Evolutionary conservation across 345 rosid species (phyloP).

Genomic region (Euphorbia tirucalli): DNA sequence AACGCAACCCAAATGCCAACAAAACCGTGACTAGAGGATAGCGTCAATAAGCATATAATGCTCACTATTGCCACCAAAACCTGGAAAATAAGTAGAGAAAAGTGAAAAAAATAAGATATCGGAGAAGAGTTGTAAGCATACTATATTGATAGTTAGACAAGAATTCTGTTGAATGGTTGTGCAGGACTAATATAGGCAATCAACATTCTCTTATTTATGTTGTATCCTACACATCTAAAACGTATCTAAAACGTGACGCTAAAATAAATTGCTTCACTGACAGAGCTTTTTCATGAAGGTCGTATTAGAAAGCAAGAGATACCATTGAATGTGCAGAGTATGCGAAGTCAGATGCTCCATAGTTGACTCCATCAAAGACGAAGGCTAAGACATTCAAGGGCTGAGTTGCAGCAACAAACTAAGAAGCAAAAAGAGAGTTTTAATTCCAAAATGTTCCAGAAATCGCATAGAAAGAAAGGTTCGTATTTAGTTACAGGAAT

Average conservation of each 20-base stretch:
- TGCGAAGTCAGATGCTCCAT: conserved; percentile 33
- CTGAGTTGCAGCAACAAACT: conserved; percentile 33
- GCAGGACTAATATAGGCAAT: no score
- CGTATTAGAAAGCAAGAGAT: background rate
- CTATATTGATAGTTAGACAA: no score
- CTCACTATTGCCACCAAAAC: conserved; percentile 36
- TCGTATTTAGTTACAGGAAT: background rate
- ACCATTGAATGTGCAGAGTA: conserved; percentile 33
- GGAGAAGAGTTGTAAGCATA: background rate
- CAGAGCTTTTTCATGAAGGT: no score
- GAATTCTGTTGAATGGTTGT: no score
- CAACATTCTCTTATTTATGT: background rate
- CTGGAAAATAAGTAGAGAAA: conserved; percentile 14
- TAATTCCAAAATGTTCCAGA: background rate
- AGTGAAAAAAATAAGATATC: background rate
- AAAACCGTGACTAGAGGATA: conserved; percentile 36
- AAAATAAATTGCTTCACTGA: no score
- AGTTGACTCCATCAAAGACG: conserved; percentile 33
- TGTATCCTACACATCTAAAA: background rate
- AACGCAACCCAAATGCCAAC: conserved; percentile 44
- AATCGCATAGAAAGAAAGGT: background rate
- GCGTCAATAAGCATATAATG: conserved; percentile 25
- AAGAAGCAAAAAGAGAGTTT: background rate
- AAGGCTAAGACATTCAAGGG: conserved; percentile 29
- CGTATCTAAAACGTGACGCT: no score